Evolutionary conservation across 75 land plant genomes (phyloP), one percentile per base, ranked within the genome.

Genomic region (Isoetes taiwanensis): DNA sequence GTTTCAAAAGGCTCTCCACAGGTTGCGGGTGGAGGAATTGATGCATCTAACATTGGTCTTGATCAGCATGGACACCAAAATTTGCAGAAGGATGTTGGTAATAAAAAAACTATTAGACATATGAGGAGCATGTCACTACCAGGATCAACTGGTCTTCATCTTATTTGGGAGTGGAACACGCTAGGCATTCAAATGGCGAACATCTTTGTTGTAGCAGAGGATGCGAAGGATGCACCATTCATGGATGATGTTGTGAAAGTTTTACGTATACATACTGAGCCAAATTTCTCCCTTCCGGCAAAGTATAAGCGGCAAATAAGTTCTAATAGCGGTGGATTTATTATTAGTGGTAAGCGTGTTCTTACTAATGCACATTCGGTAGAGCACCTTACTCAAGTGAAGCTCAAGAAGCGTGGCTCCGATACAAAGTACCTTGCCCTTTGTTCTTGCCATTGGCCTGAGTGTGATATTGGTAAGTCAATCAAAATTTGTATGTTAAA

Each of bases 241-340:
- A 86, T 90, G 97, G 86, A 86, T 63, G 86, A 83, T 28, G 93
- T 90, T 34, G 97, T 90, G 56, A 90, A 90, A 76, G 97, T 90
- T 43, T 90, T 90, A 42, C 86, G 97, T 34, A 87, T 86, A 21
- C 97, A 90, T 57, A 90, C 97, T 3, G 93, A 90, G 64, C 97
- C 97, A 5, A 90, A 86, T 54, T 90, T 90, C 57, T 90, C 93
- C 16, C 58, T 90, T 43, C 97, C 91, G 32, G 85, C 91, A 91
- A 91, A 86, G 77, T 62, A 84, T 54, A 90, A 90, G 68, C 58
- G 97, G 58, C 87, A 86, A 69, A 82, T 80, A 53, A 90, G 93
- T 61, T 80, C 87, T 10, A 86, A 82, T 40, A 86, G 97, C 52
- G 86, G 93, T 50, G 97, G 97, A 4, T 90, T 90, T 59, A 73